These are phyloP conservation scores for Brassica juncea DNA, from an alignment of 345 rosid genomes.

Conservation along the genomic window DNA sequence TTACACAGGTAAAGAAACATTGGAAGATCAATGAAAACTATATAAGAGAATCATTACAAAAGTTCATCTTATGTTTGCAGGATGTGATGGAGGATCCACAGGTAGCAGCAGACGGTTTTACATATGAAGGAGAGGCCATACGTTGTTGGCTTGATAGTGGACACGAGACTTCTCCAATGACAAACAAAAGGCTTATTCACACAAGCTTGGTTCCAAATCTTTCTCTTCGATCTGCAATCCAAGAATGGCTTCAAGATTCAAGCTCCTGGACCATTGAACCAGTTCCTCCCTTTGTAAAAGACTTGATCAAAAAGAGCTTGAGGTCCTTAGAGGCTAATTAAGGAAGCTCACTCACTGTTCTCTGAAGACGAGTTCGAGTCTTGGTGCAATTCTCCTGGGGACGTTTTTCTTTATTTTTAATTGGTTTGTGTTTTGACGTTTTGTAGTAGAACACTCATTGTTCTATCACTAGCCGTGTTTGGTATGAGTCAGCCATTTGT, in stretches of 20 bases:
- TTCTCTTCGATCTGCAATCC: constrained; percentile 50
- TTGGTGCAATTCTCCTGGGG: background rate
- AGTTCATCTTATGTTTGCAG: constrained; percentile 37
- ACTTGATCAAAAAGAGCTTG: background rate
- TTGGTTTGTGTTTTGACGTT: background rate
- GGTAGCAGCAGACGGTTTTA: constrained; percentile 72
- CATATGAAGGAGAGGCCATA: constrained; percentile 69
- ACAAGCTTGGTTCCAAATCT: constrained; percentile 47
- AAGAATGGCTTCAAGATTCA: constrained; percentile 55
- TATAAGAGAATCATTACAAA: background rate
- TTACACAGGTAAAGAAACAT: constrained; percentile 51
- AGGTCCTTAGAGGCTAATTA: background rate
- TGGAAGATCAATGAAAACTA: background rate
- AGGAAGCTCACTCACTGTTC: background rate
- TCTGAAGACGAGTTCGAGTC: background rate
- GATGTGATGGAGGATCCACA: constrained; percentile 79
- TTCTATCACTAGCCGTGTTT: background rate
- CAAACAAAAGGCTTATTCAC: constrained; percentile 45
- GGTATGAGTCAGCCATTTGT: background rate
- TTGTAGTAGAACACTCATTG: background rate
- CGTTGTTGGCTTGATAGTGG: constrained; percentile 62
- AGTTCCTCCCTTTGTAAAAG: background rate
- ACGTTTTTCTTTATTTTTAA: background rate
- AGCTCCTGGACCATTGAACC: background rate
- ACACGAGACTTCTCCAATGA: constrained; percentile 69